Evolutionary conservation across 202 grass and related monocot species (phyloP).

Genomic region (Sporobolus alterniflorus): DNA sequence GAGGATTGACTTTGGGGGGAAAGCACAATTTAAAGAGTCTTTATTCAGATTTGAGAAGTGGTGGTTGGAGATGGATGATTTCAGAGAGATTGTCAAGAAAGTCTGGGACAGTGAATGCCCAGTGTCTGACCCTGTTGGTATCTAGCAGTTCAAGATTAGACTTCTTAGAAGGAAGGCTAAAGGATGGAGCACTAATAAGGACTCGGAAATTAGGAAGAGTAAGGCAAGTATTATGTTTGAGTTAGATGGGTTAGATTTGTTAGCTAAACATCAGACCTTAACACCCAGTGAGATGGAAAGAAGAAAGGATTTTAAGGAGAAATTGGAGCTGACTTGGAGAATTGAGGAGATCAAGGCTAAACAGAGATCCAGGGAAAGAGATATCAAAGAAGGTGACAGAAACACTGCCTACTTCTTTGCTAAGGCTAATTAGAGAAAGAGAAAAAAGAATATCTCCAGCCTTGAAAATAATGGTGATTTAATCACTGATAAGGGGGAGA

Average conservation of each 20-base stretch:
- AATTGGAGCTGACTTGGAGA: neutral
- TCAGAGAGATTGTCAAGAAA: rapidly evolving
- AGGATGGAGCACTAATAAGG: neutral
- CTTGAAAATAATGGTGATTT: too few relatives aligned
- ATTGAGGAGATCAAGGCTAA: neutral
- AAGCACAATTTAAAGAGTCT: too few relatives aligned
- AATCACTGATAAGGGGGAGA: too few relatives aligned
- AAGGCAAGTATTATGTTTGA: neutral
- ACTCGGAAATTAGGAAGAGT: neutral
- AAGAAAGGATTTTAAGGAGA: neutral
- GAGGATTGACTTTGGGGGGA: too few relatives aligned
- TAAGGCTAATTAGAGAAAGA: too few relatives aligned
- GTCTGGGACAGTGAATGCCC: neutral
- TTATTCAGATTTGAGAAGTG: too few relatives aligned
- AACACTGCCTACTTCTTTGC: too few relatives aligned
- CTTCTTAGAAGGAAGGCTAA: neutral
- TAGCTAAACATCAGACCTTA: neutral
- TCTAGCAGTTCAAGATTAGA: neutral
- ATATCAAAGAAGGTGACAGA: too few relatives aligned
- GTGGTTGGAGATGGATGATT: neutral
- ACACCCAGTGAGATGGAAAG: neutral
- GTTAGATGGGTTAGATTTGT: neutral
- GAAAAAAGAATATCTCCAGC: too few relatives aligned
- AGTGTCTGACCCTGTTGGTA: neutral
- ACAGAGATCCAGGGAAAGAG: too few relatives aligned